A percentile compares a stretch with the other conserved stretches of the same genome.
Conservation (phyloP, 2,329 filamentous ascomycete species). For the Nemania bipapillata region DNA sequence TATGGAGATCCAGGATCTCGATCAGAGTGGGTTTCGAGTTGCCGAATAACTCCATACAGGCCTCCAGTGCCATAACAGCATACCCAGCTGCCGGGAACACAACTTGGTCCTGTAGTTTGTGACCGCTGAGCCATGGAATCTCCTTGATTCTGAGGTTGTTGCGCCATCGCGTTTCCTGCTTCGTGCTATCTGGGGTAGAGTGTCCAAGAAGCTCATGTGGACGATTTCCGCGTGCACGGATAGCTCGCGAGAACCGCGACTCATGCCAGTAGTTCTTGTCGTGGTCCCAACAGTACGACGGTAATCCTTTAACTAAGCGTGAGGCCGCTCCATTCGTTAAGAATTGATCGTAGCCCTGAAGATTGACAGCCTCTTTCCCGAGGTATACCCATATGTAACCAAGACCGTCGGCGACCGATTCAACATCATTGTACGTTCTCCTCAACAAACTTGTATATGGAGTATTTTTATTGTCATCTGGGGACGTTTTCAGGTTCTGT, state of each 20-base stretch:
- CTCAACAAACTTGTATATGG: too few relatives aligned
- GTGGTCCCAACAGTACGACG: conserved; percentile 6
- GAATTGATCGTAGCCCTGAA: background rate
- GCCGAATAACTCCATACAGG: background rate
- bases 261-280: conserved; percentile 1
- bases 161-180: too few relatives aligned
- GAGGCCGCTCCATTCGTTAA: background rate
- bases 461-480: too few relatives aligned
- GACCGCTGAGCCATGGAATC: too few relatives aligned
- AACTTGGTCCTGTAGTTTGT: too few relatives aligned
- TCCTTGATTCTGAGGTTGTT: too few relatives aligned
- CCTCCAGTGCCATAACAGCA: background rate
- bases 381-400: background rate
- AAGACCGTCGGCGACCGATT: background rate
- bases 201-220: too few relatives aligned
- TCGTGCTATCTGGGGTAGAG: too few relatives aligned
- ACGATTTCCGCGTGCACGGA: too few relatives aligned
- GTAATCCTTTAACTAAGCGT: background rate
- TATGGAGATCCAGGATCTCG: background rate
- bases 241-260: too few relatives aligned
- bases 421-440: too few relatives aligned
- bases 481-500: too few relatives aligned
- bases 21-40: background rate
- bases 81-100: background rate
- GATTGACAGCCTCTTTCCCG: background rate